Conservation (phyloP, 2,329 filamentous ascomycete species). For the Aspergillus sp. region DNA sequence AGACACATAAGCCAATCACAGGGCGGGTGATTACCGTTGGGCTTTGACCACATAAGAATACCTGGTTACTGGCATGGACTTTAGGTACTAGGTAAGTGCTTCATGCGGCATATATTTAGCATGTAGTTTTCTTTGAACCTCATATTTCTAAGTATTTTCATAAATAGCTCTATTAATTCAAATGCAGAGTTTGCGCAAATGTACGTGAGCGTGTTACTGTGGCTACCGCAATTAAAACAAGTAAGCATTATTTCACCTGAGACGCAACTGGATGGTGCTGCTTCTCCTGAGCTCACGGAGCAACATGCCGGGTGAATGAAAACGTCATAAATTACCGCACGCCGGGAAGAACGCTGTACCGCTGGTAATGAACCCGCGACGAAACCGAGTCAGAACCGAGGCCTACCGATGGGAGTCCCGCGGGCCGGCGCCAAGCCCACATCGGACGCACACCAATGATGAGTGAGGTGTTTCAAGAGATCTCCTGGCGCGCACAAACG, state of each 20-base stretch:
- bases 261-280: conserved; percentile 12
- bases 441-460: conserved; percentile 20
- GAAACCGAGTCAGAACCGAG: conserved; percentile 28
- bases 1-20: conserved; percentile 16
- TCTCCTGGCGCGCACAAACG: conserved; percentile 18
- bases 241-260: conserved; percentile 14
- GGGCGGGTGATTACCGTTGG: conserved; percentile 11
- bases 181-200: no score
- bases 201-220: no score
- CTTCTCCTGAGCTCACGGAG: conserved; percentile 10
- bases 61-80: no score
- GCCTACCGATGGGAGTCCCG: conserved; percentile 29
- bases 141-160: no score
- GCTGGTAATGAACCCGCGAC: conserved; percentile 10
- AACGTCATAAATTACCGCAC: conserved; percentile 27
- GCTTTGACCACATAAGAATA: no score
- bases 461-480: conserved; percentile 18
- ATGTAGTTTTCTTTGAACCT: no score
- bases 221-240: not conserved
- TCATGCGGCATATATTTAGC: no score
- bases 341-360: conserved; percentile 10
- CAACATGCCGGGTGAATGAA: conserved; percentile 19
- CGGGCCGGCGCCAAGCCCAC: conserved; percentile 17
- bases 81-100: no score
- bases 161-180: no score